Evolutionary conservation across 2,329 filamentous ascomycete genomes (phyloP).

Genomic region (Ceratocystis papillata): DNA sequence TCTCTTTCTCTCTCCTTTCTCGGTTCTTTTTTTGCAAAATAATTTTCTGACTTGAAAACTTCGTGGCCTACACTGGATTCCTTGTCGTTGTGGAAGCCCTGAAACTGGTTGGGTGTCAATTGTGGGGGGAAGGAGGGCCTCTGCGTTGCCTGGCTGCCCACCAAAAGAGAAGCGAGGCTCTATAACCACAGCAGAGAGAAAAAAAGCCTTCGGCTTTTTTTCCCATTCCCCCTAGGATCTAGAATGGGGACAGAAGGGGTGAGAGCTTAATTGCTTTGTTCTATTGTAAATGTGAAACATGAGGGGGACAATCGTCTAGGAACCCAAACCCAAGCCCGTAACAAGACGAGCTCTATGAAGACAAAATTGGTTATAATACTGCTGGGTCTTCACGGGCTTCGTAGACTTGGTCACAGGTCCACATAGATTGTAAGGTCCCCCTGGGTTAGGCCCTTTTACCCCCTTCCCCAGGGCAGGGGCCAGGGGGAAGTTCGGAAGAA

Average conservation of each 20-base stretch:
- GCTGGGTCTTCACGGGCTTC: not conserved
- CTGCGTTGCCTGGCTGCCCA: not conserved
- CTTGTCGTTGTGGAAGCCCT: slow-evolving; percentile 1
- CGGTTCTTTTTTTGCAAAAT: not conserved
- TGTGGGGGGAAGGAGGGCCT: not conserved
- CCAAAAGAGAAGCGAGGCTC: not conserved
- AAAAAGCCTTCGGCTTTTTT: not conserved
- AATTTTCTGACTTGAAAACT: not conserved
- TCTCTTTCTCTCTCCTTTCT: not conserved
- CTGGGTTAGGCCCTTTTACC: not conserved
- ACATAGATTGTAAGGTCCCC: not conserved
- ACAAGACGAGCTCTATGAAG: not conserved
- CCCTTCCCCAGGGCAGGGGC: not conserved
- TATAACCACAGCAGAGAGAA: not conserved
- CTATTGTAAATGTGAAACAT: slow-evolving; percentile 5
- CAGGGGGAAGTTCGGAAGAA: not conserved
- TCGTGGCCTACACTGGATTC: not conserved
- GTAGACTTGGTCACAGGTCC: not conserved
- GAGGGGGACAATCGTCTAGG: not conserved
- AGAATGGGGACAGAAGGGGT: too few species aligned
- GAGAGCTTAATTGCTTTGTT: not conserved
- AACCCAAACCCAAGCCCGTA: not conserved
- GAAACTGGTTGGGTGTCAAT: slow-evolving; percentile 11
- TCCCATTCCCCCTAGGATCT: not conserved
- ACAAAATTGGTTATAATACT: not conserved